These are phyloP conservation scores for Bipolaris bicolor DNA, from an alignment of 2,329 filamentous ascomycete species.

Conservation along the genomic window DNA sequence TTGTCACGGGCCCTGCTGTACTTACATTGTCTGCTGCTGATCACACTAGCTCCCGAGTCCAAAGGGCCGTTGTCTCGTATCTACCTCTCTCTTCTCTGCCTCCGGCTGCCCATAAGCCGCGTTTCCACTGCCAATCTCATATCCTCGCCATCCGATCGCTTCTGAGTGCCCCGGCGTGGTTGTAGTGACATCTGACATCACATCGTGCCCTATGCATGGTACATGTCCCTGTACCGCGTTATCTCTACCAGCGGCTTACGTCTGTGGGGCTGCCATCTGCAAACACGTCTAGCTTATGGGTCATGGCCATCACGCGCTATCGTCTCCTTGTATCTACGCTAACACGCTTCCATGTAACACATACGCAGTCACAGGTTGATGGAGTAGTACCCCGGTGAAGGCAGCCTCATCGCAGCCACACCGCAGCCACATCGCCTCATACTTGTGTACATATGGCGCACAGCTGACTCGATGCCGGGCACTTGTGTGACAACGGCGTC, in stretches of 20 bases:
- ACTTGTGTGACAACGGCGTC: slow-evolving; percentile 1
- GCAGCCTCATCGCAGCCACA: neutral
- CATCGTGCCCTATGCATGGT: neutral
- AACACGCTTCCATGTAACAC: neutral
- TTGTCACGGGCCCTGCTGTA: slow-evolving; percentile 13
- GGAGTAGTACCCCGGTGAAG: neutral
- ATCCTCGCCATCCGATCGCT: slow-evolving; percentile 4
- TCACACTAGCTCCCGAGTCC: slow-evolving; percentile 17
- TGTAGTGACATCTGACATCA: neutral
- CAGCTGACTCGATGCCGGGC: slow-evolving; percentile 4
- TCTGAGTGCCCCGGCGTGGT: too few species aligned
- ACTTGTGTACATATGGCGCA: neutral
- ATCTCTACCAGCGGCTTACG: neutral
- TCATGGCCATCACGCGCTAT: neutral
- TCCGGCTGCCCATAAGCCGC: slow-evolving; percentile 9
- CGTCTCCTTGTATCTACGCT: neutral
- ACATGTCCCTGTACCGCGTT: neutral
- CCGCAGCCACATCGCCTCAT: neutral
- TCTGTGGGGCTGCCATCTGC: neutral
- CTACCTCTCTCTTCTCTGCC: too few species aligned
- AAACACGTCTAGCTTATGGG: neutral
- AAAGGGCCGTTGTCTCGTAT: slow-evolving; percentile 16
- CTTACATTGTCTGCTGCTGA: slow-evolving; percentile 14
- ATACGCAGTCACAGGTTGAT: neutral
- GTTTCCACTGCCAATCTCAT: slow-evolving; percentile 11